Base-by-base conservation (phyloP, 2,329 filamentous ascomycete species). In the Paramyrothecium sp. region DNA sequence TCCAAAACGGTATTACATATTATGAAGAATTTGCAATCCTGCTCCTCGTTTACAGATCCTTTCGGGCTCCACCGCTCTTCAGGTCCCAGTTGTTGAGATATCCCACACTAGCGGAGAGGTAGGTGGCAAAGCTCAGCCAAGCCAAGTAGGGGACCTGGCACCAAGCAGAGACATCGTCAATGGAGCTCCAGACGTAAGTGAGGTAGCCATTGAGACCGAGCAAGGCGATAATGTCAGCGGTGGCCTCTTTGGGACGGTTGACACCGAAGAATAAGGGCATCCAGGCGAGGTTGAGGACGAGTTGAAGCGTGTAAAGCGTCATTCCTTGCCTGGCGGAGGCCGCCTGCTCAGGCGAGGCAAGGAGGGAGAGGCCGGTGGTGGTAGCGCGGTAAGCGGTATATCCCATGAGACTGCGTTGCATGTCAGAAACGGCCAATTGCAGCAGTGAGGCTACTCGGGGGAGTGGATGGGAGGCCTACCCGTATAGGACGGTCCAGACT, bases 241-340 rank as follows among this genome's bases (percentile, higher is more conserved):
- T 86, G 3, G 93, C 92, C 68, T 86, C 84, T 54, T 89, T 80
- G 1, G 92, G 92, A 17, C 85, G 84, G 62, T 88, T 87, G 53
- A 89, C 69, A n/a, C 84, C 82, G 70, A 97, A 97, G 82, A 97
- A 97, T 12, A 97, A 82, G 13, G 94, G 94, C 84, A 92, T 97
- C 91, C 91, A 98, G 55, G 89, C 73, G 30, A 96, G 79, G 72
- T 97, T 97, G 54, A 97, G 80, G 12, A 83, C 90, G 7, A 97
- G 86, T 75, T 97, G 93, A 58, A 92, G 80, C 2, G 90, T 90
- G 78, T 97, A 97, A 30, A 97, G 81, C 0, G 89, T 91, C 57
- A 91, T 88, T 63, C 88, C 89, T 63, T 86, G 81, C 70, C 84
- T 84, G 54, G 89, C 86, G 55, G 85, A 75, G 38, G 78, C 73